A percentile compares a stretch with the other conserved stretches of the same genome.
Evolutionary conservation across 371 early-diverging fungal species (phyloP).

Genomic region (Funneliformis caledonium): DNA sequence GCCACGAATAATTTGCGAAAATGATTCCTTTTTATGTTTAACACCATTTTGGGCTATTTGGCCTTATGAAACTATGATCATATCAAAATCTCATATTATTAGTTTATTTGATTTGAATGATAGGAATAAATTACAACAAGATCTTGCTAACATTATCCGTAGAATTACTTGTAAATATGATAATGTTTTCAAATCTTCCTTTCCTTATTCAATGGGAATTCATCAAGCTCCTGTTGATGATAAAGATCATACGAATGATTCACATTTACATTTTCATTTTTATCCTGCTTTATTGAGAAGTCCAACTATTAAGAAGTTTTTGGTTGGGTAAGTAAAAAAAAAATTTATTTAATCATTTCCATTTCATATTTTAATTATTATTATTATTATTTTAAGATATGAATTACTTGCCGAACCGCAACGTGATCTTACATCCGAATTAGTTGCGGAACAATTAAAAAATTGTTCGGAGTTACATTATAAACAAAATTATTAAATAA

Average conservation of each 20-base stretch:
- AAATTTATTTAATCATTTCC: conserved; percentile 1
- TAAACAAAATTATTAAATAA: not conserved
- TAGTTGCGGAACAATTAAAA: conserved; percentile 73
- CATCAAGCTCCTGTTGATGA: conserved; percentile 76
- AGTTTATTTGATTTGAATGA: conserved; percentile 60
- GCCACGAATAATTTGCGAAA: conserved; percentile 80
- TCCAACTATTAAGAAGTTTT: conserved; percentile 90
- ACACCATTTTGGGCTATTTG: conserved; percentile 96
- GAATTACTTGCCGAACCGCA: conserved; percentile 94
- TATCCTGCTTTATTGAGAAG: conserved; percentile 92
- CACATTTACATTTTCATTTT: conserved; percentile 91
- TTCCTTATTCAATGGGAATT: conserved; percentile 96
- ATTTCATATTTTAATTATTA: conserved; percentile 12
- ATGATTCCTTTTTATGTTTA: conserved; percentile 76
- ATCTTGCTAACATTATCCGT: conserved; percentile 77
- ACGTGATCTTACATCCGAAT: conserved; percentile 93
- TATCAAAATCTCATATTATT: conserved; percentile 71
- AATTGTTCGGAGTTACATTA: conserved; percentile 49
- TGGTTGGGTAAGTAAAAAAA: conserved; percentile 76
- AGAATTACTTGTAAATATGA: conserved; percentile 86
- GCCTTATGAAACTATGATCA: conserved; percentile 92
- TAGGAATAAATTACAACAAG: conserved; percentile 47
- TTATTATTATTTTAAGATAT: conserved; percentile 56
- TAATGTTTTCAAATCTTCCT: conserved; percentile 87
- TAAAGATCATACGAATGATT: conserved; percentile 49